Conservation (phyloP, 805 yeast species). For the Candida vaughaniae region DNA sequence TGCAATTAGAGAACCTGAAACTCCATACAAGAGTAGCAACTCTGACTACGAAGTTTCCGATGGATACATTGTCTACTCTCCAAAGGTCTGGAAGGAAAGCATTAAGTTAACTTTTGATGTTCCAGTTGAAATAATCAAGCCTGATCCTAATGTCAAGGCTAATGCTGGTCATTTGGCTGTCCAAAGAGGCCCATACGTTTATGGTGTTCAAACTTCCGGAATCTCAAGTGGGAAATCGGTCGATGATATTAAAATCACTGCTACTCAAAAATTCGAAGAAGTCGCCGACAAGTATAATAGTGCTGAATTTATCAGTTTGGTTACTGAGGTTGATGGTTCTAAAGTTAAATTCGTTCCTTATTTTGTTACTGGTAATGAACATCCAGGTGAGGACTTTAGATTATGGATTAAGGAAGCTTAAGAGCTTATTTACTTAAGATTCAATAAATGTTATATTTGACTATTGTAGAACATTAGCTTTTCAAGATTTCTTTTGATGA, state of each 20-base stretch:
- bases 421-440: too few species aligned
- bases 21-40: slow-evolving; percentile 3
- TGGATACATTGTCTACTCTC: slow-evolving; percentile 14
- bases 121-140: slow-evolving; percentile 12
- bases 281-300: slow-evolving; percentile 1
- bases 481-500: too few species aligned
- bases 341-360: slow-evolving; percentile 16
- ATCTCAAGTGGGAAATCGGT: slow-evolving; percentile 5
- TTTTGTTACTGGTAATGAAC: slow-evolving; percentile 18
- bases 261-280: slow-evolving; percentile 8
- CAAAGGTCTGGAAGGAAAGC: slow-evolving; percentile 8
- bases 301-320: slow-evolving; percentile 13
- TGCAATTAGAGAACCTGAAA: slow-evolving; percentile 15
- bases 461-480: too few species aligned
- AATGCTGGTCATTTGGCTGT: slow-evolving; percentile 18
- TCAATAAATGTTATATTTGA: too few species aligned
- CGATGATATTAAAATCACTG: slow-evolving; percentile 11
- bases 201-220: slow-evolving; percentile 17
- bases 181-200: slow-evolving; percentile 20
- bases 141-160: slow-evolving; percentile 17
- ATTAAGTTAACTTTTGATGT: slow-evolving; percentile 12
- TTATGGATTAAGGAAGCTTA: slow-evolving; percentile 14
- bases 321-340: slow-evolving; percentile 8
- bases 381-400: slow-evolving; percentile 21
- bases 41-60: slow-evolving; percentile 2